Evolutionary conservation across 768 basidiomycete genomes (phyloP), one percentile per base, ranked within the genome.

Genomic region (Phlegmacium glaucopus): DNA sequence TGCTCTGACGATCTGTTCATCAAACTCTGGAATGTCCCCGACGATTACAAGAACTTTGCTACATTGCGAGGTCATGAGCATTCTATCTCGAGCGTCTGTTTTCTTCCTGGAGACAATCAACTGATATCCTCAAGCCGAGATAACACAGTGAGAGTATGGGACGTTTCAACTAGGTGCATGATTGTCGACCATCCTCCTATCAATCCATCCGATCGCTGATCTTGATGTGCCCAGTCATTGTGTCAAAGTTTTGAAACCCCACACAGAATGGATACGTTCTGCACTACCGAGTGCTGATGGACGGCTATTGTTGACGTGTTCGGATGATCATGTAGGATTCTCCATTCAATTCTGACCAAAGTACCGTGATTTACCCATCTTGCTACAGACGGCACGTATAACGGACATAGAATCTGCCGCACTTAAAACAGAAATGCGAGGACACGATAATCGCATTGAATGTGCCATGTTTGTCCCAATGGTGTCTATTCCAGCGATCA

Each of bases 41-140:
- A 91, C 63, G 90, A 92, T 57, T 94, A 90, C 77, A 91, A 90
- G 71, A 93, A 91, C 63, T 76, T 76, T 48, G 89, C 88, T 67
- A 93, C 92, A 2, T 72, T 94, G 41, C 82, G 85, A 47, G 93
- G 92, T 7, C 93, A 95, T 59, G 93, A 95, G 63, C 93, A 95
- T 65, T 83, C 88, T 10, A 87, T 95, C 40, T 94, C 93, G 9
- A 82, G 83, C 22, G 91, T 86, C 1, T 79, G 85, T 15, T 95
- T 94, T 62, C 75, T 93, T 59, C 90, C 91, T 0, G 83, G 85
- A 42, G 93, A 92, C 61, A 86, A 87, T 61, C 78, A 76, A 54
- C 77, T 95, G 50, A 83, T 94, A 53, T 91, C 87, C 43, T 87
- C 91, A 1, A 93, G 92, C 65, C 74, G 93, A 62, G 93, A 95